phyloP scores from a whole-genome alignment of 2,329 filamentous ascomycete genomes.

The Sphaerulina musiva region DNA sequence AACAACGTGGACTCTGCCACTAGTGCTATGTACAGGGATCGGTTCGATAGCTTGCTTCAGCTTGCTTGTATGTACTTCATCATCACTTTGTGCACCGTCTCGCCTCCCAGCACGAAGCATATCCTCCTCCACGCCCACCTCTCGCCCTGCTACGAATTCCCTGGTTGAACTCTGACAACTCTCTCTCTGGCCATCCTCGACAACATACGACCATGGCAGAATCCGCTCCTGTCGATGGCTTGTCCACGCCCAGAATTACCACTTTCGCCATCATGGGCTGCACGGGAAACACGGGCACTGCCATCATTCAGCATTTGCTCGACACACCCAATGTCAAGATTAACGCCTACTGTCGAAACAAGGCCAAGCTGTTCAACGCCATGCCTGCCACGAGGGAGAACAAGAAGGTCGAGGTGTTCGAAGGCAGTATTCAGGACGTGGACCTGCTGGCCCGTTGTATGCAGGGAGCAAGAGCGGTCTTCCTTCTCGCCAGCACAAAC shows the following conservation, averaged over 20 bases:
- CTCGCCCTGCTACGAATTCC: background rate
- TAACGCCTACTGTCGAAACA: constrained; percentile 43
- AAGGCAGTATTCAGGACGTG: constrained; percentile 34
- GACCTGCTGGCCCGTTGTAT: constrained; percentile 37
- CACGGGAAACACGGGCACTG: constrained; percentile 41
- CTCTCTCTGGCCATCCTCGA: background rate
- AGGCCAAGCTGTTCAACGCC: constrained; percentile 35
- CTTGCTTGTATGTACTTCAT: background rate
- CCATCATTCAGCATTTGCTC: constrained; percentile 40
- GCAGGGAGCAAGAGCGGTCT: constrained; percentile 34
- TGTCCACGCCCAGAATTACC: constrained; percentile 6
- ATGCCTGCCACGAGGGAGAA: constrained; percentile 33
- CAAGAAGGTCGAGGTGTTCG: constrained; percentile 37
- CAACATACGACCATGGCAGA: background rate
- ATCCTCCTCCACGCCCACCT: background rate
- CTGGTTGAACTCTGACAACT: background rate
- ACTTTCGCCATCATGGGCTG: constrained; percentile 16
- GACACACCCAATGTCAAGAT: constrained; percentile 30
- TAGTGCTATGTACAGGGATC: background rate
- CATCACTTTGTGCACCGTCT: background rate
- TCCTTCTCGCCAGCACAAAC: constrained; percentile 13
- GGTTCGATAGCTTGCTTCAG: no score
- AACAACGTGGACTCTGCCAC: background rate
- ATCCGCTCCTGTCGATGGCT: background rate
- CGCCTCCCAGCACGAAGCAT: background rate